Conservation (phyloP, 1,139 yeast species). For the Yamadazyma songkhlaensis region DNA sequence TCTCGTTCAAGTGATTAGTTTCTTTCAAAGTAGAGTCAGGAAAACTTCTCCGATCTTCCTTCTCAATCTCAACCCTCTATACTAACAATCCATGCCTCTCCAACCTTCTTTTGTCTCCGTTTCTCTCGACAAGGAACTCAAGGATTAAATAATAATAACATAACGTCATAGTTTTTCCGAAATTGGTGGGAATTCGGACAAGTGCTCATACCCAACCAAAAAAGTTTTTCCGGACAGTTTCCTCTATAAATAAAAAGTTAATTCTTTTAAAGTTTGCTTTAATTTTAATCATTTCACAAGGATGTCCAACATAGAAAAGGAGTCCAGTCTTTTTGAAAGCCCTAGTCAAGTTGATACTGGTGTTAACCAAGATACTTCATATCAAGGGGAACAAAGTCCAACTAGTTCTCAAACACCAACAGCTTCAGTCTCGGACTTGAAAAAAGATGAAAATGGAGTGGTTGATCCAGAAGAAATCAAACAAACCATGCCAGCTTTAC, state of each 20-base stretch:
- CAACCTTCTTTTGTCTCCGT: too few species aligned
- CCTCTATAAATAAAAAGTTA: not conserved
- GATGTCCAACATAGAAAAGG: not conserved
- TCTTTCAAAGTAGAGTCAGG: too few species aligned
- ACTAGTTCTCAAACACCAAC: slow-evolving; percentile 2
- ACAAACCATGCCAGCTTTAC: slow-evolving; percentile 11
- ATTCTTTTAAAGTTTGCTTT: not conserved
- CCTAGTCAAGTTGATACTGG: not conserved
- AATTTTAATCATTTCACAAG: not conserved
- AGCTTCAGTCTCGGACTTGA: slow-evolving; percentile 3
- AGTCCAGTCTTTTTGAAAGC: not conserved
- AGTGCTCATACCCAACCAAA: slow-evolving; percentile 1
- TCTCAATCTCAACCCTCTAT: too few species aligned
- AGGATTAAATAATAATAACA: not conserved
- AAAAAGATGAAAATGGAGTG: slow-evolving; percentile 5
- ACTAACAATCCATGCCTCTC: too few species aligned
- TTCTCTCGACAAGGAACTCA: too few species aligned
- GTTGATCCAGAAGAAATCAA: slow-evolving; percentile 9
- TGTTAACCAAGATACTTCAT: not conserved
- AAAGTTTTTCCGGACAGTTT: slow-evolving; percentile 3
- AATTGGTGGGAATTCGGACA: not conserved
- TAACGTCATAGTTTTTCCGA: slow-evolving; percentile 3
- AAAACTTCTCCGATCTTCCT: too few species aligned
- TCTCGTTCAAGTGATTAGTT: too few species aligned
- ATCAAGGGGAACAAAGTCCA: not conserved